Base-by-base conservation (phyloP, 129 eudicot species). In the Apium graveolens region DNA sequence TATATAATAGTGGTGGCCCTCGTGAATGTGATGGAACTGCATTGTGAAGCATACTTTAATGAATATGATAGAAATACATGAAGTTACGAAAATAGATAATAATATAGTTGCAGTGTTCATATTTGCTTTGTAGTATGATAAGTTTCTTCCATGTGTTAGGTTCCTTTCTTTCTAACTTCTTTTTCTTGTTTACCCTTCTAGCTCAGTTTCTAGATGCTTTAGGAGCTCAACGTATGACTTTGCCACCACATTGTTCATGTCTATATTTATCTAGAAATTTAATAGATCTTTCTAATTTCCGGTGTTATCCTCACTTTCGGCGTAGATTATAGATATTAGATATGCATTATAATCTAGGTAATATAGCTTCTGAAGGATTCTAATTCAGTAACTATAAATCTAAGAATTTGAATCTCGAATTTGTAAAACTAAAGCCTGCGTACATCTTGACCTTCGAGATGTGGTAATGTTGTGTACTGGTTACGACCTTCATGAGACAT, bases 201-300 rank as follows among this genome's bases (percentile, higher is more conserved):
- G 76, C 20, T 21, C 29, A 11, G 21, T 42, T 72, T 72, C 76
- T 72, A 72, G 76, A 72, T 72, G 35, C 34, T 72, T 72, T 42
- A 41, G 48, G 26, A 70, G 37, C 75, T 20, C 42, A 10, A 21
- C 76, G 10, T 72, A 11, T 39, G n/a, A 41, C 5, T 72, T 24
- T 71, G 32, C 48, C 7, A 71, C 32, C 75, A 71, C 75, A 24
- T 71, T 71, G 31, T 72, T 72, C 76, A 39, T n/a, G 53, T 6
- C 32, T 72, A 20, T 11, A 72, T 1, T 38, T 18, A 24, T 71
- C 75, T 39, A 11, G 68, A 57, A 57, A 24, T 57, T 57, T 9
- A 0, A 57, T 24, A 57, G 29, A 21, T 8, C 31, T 57, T 24
- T 57, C 14, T 57, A 57, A 11, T 57, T 57, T n/a, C 29, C 14